A percentile compares a stretch with the other conserved stretches of the same genome.
phyloP scores from a whole-genome alignment of 805 yeast genomes.

The Candida sanyiensis region DNA sequence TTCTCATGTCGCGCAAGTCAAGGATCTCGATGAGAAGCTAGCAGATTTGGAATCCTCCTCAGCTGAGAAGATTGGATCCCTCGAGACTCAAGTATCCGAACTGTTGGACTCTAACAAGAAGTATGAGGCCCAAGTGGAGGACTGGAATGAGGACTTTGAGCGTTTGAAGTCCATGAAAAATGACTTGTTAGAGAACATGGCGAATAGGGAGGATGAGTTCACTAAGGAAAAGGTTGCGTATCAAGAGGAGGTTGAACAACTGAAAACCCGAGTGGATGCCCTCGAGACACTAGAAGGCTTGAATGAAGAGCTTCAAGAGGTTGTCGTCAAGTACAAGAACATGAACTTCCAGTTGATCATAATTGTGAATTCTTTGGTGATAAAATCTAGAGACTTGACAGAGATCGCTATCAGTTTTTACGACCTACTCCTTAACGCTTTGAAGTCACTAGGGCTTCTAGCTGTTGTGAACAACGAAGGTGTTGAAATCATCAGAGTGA shows the following conservation, averaged over 20 bases:
- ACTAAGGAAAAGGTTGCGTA: conserved; percentile 45
- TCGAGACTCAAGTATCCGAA: conserved; percentile 7
- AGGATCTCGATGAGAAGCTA: conserved; percentile 4
- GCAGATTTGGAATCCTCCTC: background rate
- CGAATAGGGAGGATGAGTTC: conserved; percentile 57
- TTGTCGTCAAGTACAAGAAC: conserved; percentile 22
- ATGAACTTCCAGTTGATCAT: conserved; percentile 28
- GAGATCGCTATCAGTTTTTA: conserved; percentile 29
- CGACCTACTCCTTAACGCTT: conserved; percentile 17
- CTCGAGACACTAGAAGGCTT: conserved; percentile 42
- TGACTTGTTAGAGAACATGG: conserved; percentile 63
- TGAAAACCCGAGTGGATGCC: conserved; percentile 41
- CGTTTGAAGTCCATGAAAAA: conserved; percentile 40
- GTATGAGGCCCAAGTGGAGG: conserved; percentile 16
- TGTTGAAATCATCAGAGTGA: conserved; percentile 63
- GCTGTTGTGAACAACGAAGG: conserved; percentile 34
- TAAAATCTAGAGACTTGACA: conserved; percentile 39
- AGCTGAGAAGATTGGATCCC: background rate
- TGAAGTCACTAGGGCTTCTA: conserved; percentile 57
- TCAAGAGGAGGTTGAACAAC: conserved; percentile 44
- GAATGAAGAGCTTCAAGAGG: conserved; percentile 23
- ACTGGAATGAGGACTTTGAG: conserved; percentile 24
- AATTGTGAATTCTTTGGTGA: conserved; percentile 25
- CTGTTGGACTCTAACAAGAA: conserved; percentile 1
- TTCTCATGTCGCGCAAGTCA: background rate